Base-by-base conservation (phyloP, 805 yeast species). In the Wickerhamiella cacticola region DNA sequence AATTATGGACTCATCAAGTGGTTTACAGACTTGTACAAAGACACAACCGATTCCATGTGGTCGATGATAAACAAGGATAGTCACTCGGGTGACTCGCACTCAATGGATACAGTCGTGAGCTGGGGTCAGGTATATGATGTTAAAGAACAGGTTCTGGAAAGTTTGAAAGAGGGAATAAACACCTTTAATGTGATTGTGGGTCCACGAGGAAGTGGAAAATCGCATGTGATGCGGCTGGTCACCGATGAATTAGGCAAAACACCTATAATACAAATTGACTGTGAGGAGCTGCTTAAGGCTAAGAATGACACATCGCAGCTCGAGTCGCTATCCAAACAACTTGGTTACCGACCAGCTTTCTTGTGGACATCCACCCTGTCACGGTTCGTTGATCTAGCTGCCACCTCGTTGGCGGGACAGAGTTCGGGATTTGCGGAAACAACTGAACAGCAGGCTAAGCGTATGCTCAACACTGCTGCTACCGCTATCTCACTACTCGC, bases 201-300 rank as follows among this genome's bases (percentile, higher is more conserved):
- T 10, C 97, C 98, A 4, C 74, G 85, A 54, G 98, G 98, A 4
- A 79, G 94, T n/a, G 98, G 97, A 19, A 89, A 92, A 57, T 74
- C 79, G 51, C 48, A 47, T 9, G 43, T 54, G 2, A 46, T 56
- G 8, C 89, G 79, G 51, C 66, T 86, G 51, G 87, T 89, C 3
- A 65, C 80, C 59, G 78, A 78, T 39, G 77, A 80, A 57, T 79
- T 85, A 40, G 66, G 70, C 42, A 76, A 70, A 24, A 69, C 71
- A 1, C 79, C 80, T 52, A 73, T 80, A 3, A 68, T 87, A 34
- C 71, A 76, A 50, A 63, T 92, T 40, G 94, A 89, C 63, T 89
- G 96, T 68, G 94, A 82, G 48, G 68, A 69, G 34, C 65, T 92
- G 48, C 71, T 75, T 18, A 84, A 83, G 59, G 69, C 92, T 2